phyloP scores from a whole-genome alignment of 768 basidiomycete species.

The Pulveroboletus sp. region DNA sequence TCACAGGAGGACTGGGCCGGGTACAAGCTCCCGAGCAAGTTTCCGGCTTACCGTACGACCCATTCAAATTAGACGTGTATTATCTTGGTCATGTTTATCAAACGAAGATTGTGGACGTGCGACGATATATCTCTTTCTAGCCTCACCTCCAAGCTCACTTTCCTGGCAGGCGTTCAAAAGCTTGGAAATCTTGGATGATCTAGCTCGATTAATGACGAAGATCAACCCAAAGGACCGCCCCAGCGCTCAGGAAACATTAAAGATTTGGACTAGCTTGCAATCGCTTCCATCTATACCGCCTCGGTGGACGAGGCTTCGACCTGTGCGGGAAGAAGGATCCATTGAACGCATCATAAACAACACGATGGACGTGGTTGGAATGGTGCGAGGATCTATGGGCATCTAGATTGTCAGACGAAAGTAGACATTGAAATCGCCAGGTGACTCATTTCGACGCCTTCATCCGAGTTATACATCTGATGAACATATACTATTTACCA shows the following conservation, averaged over 20 bases:
- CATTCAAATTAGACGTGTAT: constrained; percentile 31
- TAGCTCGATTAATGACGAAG: constrained; percentile 6
- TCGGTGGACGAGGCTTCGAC: constrained; percentile 9
- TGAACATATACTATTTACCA: no score
- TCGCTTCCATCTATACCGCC: constrained; percentile 1
- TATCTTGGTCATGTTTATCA: constrained; percentile 26
- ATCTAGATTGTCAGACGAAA: no score
- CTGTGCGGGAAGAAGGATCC: constrained; percentile 5
- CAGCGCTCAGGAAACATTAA: background rate
- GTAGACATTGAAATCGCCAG: no score
- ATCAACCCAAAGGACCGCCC: constrained; percentile 6
- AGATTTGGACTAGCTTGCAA: constrained; percentile 9
- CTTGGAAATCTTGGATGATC: background rate
- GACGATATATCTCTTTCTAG: background rate
- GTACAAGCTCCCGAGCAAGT: constrained; percentile 23
- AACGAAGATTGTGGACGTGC: constrained; percentile 14
- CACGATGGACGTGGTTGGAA: constrained; percentile 8
- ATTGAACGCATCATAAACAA: constrained; percentile 16
- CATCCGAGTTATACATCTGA: no score
- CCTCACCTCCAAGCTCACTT: background rate
- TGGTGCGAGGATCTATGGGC: constrained; percentile 11
- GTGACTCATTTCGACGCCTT: no score
- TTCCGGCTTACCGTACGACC: constrained; percentile 20
- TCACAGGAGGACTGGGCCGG: constrained; percentile 9
- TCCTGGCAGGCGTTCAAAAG: constrained; percentile 9